Conservation (phyloP, 139 green algal species). For the Volvox reticuliferus region DNA sequence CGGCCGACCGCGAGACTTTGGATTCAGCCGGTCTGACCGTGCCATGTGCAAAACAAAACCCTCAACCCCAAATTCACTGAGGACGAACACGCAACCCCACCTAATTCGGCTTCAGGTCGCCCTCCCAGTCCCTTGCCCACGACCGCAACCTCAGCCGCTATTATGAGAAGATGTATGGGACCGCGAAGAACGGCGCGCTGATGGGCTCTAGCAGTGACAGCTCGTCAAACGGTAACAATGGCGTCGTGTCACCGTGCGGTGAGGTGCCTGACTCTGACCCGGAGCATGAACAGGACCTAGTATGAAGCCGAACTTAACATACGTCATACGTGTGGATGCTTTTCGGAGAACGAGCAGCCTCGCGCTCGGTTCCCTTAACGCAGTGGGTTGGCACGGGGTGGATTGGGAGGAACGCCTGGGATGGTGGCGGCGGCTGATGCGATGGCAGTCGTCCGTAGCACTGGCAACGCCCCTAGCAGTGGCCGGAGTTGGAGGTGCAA, state of each 20-base stretch:
- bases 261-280: slow-evolving; percentile 1
- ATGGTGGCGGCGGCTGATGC: no score
- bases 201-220: neutral
- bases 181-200: neutral
- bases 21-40: no score
- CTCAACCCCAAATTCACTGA: neutral
- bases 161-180: slow-evolving; percentile 11
- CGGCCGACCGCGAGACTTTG: no score
- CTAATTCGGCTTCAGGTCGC: slow-evolving; percentile 53
- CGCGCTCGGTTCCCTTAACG: no score
- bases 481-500: no score
- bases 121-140: slow-evolving; percentile 82
- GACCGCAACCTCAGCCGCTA: slow-evolving; percentile 76
- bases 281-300: slow-evolving; percentile 41
- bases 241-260: neutral
- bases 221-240: neutral
- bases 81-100: neutral
- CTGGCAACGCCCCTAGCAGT: no score
- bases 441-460: no score
- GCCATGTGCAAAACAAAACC: neutral
- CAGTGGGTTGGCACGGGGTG: no score
- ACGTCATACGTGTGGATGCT: no score
- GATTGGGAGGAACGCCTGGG: no score
- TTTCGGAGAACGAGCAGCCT: no score
- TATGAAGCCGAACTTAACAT: neutral